Evolutionary conservation across 148 eudicot species (phyloP), one percentile per base, ranked within the genome.

Genomic region (Suaeda aralocaspica): DNA sequence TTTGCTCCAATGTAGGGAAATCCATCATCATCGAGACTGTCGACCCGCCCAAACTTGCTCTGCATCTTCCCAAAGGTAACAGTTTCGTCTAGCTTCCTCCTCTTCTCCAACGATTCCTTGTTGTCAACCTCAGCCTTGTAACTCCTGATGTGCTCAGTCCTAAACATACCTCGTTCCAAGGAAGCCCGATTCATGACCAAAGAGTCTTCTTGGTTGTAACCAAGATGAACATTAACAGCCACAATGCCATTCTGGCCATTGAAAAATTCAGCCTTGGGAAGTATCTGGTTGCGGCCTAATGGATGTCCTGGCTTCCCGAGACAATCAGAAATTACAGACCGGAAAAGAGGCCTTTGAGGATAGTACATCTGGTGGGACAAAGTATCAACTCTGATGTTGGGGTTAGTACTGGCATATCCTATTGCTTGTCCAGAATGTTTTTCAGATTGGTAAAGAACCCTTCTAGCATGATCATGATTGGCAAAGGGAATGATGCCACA

Each of bases 231-330:
- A 74, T 94, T 94, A 12, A 94, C 97, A 2, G 98, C 98, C 78
- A 94, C 96, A 71, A 94, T 94, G 31, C 91, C 97, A 85, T 88
- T 91, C 78, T 94, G 98, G 2, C 98, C 96, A 65, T 94, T 94
- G 72, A 77, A 91, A 51, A 74, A 91, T 49, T 94, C 97, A 0
- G 92, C 87, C 72, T 80, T 85, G 9, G 96, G 86, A 41, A 84
- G 59, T 71, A 79, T 78, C 31, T 82, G 85, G 48, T 69, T 80
- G 6, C 74, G 83, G 67, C 80, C 82, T 13, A 64, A 64, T 16
- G 85, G 72, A 70, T 70, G 72, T 64, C 79, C 85, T 0, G 89
- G 75, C 63, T 87, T 89, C 51, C 95, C 96, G 46, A 94, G 92
- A 75, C 85, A 84, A 73, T 94, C 96, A 45, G 92, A 82, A 25